Evolutionary conservation across 129 eudicot genomes (phyloP).

Genomic region (Flaveria ramosissima): DNA sequence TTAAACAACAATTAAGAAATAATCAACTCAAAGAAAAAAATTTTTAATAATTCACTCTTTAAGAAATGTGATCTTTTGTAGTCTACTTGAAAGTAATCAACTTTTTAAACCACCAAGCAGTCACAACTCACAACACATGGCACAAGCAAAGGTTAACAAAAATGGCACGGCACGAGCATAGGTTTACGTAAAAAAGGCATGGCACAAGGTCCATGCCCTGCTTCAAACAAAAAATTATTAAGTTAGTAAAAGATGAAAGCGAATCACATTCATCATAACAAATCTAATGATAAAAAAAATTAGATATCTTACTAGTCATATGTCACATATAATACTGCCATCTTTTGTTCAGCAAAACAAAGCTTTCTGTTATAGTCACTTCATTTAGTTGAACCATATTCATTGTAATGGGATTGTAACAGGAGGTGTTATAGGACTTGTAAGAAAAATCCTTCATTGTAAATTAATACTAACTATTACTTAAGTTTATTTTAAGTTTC

Average conservation of each 20-base stretch:
- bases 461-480: not conserved
- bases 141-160: too few species aligned
- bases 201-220: not conserved
- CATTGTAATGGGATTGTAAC: not conserved
- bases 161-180: too few species aligned
- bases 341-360: not conserved
- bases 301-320: not conserved
- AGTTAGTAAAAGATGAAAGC: not conserved
- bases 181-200: too few species aligned
- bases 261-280: not conserved
- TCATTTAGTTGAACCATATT: not conserved
- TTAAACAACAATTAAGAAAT: slow-evolving; percentile 8
- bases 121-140: not conserved
- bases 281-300: not conserved
- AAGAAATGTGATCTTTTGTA: not conserved
- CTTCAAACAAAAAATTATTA: not conserved
- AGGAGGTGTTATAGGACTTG: not conserved
- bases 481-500: not conserved
- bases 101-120: not conserved
- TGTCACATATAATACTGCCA: not conserved
- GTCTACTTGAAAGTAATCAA: not conserved
- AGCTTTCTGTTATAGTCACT: not conserved
- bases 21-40: slow-evolving; percentile 3
- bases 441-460: not conserved
- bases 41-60: not conserved